A percentile compares a stretch with the other conserved stretches of the same genome.
Conservation (phyloP, 2,329 filamentous ascomycete genomes). For the Byssochlamys sp. region DNA sequence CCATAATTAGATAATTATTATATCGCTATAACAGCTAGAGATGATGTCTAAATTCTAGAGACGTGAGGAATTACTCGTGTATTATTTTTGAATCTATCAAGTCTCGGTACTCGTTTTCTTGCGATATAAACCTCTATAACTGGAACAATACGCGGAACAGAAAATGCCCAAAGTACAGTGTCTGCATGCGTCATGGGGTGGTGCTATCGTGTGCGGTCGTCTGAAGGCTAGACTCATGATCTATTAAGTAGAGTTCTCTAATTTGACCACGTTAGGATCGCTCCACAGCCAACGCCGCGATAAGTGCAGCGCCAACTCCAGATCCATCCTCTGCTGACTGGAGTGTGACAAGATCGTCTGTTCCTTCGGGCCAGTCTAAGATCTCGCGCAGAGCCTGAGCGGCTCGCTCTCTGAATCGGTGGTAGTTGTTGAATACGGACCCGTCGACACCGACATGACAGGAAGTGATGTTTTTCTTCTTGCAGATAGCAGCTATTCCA, state of each 20-base stretch:
- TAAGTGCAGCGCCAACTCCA: conserved; percentile 11
- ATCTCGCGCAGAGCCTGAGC: conserved; percentile 81
- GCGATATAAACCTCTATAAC: no score
- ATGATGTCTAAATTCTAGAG: no score
- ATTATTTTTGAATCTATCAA: no score
- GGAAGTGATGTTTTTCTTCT: conserved; percentile 73
- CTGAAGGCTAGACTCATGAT: neutral
- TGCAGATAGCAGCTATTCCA: conserved; percentile 90
- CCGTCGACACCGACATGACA: conserved; percentile 93
- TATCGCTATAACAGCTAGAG: no score
- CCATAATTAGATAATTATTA: no score
- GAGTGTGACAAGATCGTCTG: conserved; percentile 4
- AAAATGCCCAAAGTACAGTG: neutral
- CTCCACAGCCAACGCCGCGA: conserved; percentile 8
- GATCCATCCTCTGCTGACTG: conserved; percentile 9
- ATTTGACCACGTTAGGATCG: neutral
- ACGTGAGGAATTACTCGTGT: no score
- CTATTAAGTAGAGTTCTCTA: neutral
- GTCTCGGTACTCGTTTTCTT: no score
- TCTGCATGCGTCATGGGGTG: neutral
- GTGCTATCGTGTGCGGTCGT: neutral
- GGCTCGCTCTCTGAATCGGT: conserved; percentile 85
- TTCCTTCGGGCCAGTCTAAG: conserved; percentile 45
- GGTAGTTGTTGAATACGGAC: conserved; percentile 95
- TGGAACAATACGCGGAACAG: neutral